These are phyloP conservation scores for Medicago arabica DNA, from an alignment of 306 rosid species.

Conservation along the genomic window DNA sequence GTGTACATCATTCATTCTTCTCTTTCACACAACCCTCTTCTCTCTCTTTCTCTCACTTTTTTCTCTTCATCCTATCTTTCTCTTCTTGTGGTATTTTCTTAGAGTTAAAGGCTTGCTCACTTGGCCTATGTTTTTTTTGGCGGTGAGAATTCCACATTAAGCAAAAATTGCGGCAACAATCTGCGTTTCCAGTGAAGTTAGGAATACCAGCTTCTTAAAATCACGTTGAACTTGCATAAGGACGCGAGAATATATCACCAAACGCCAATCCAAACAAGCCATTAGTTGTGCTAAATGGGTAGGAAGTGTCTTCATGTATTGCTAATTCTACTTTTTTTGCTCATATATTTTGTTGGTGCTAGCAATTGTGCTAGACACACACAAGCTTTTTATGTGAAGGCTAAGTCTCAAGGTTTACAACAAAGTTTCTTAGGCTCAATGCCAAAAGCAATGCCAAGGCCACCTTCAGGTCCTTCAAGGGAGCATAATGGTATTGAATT, in stretches of 20 bases:
- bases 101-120: background rate
- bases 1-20: constrained; percentile 42
- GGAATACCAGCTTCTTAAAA: too few relatives aligned
- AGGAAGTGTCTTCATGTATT: constrained; percentile 28
- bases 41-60: background rate
- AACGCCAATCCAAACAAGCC: too few relatives aligned
- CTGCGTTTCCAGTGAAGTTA: too few relatives aligned
- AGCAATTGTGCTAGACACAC: constrained; percentile 48
- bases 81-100: constrained; percentile 18
- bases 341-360: constrained; percentile 42
- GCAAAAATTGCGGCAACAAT: too few relatives aligned
- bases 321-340: constrained; percentile 46
- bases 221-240: too few relatives aligned
- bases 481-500: constrained; percentile 69
- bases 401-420: constrained; percentile 42
- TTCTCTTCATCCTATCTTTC: background rate
- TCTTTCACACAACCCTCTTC: constrained; percentile 25
- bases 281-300: constrained; percentile 48
- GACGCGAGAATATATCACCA: too few relatives aligned
- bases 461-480: constrained; percentile 92
- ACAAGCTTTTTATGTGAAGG: constrained; percentile 52
- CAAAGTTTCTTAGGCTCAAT: constrained; percentile 56
- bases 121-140: too few relatives aligned
- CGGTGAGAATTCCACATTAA: too few relatives aligned
- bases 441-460: constrained; percentile 70